phyloP scores from a whole-genome alignment of 2,329 filamentous ascomycete genomes.

The Ambrosiella xylebori region DNA sequence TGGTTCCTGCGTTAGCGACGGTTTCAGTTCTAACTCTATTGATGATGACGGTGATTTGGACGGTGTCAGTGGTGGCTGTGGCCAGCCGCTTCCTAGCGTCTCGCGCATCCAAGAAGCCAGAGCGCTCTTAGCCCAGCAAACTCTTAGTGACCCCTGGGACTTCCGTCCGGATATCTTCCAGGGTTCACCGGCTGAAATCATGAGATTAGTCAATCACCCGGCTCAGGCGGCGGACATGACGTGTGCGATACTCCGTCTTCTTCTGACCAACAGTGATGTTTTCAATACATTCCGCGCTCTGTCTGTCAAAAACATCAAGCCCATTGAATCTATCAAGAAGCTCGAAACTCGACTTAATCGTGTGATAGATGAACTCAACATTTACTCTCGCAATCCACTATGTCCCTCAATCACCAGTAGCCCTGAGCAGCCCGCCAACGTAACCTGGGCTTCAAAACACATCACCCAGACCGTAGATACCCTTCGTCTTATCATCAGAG shows the following conservation, averaged over 20 bases:
- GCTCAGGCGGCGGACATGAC: constrained; percentile 30
- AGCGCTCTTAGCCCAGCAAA: constrained; percentile 33
- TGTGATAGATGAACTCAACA: constrained; percentile 28
- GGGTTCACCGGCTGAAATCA: constrained; percentile 17
- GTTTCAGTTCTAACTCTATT: neutral
- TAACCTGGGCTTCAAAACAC: constrained; percentile 33
- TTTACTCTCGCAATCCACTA: constrained; percentile 15
- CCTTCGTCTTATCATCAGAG: constrained; percentile 19
- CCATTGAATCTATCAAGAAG: constrained; percentile 30
- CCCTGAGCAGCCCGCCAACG: constrained; percentile 22
- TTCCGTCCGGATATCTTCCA: constrained; percentile 32
- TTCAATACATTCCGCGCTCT: constrained; percentile 34
- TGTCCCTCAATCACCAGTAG: neutral
- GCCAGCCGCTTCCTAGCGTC: constrained; percentile 4
- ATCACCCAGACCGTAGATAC: constrained; percentile 26
- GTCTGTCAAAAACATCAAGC: constrained; percentile 26
- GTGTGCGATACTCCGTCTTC: constrained; percentile 34
- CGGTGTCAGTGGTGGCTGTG: constrained; percentile 13
- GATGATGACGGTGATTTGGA: constrained; percentile 13
- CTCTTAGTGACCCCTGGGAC: constrained; percentile 22
- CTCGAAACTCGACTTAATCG: constrained; percentile 30
- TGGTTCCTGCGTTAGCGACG: neutral
- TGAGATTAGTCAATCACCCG: constrained; percentile 15
- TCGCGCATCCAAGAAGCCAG: constrained; percentile 31
- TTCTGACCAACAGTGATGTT: constrained; percentile 36